Evolutionary conservation across 345 rosid genomes (phyloP).

Genomic region (Salix caprea): DNA sequence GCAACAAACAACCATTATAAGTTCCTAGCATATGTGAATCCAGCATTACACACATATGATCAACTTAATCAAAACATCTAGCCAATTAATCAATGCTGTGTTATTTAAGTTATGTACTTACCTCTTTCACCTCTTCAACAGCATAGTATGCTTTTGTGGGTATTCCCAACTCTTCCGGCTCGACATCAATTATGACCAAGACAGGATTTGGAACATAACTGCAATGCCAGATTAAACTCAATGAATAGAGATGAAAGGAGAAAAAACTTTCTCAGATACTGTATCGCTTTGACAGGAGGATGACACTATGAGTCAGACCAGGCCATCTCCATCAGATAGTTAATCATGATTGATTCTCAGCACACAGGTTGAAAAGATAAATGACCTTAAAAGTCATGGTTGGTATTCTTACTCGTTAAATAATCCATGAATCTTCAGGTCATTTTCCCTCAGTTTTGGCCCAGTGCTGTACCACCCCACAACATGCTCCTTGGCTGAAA

Average conservation of each 20-base stretch:
- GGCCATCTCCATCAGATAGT: not conserved
- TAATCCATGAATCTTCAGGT: conserved; percentile 72
- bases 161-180: conserved; percentile 86
- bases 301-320: not conserved
- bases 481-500: conserved; percentile 90
- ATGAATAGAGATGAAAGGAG: not conserved
- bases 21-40: not conserved
- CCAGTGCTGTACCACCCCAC: conserved; percentile 98
- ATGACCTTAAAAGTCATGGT: not conserved
- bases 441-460: conserved; percentile 85
- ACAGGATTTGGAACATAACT: conserved; percentile 86
- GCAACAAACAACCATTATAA: not conserved
- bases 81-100: not conserved
- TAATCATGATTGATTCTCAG: not conserved
- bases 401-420: conserved; percentile 54
- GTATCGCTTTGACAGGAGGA: not conserved
- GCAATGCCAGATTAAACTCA: conserved; percentile 18
- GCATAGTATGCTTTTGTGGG: conserved; percentile 90
- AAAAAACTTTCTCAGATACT: not conserved
- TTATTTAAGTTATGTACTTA: conserved; percentile 15
- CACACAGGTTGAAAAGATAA: not conserved
- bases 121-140: conserved; percentile 92
- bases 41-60: not conserved
- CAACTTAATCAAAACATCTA: not conserved
- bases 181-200: conserved; percentile 88